phyloP scores from a whole-genome alignment of 345 rosid species.

The Lepidium aucheri region DNA sequence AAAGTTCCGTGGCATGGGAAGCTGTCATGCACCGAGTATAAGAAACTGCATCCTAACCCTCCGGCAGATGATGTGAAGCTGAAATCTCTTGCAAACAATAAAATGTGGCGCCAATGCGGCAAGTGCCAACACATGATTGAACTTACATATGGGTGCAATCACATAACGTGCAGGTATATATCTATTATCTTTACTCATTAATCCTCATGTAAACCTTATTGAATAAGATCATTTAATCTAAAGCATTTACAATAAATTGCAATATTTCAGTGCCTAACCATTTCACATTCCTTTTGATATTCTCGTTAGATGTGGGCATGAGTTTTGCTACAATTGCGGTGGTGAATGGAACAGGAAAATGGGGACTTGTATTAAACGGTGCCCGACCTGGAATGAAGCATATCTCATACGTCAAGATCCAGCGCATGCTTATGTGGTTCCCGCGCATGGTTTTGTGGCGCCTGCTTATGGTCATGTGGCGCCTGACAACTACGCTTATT shows the following conservation, averaged over 20 bases:
- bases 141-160: constrained; percentile 48
- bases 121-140: constrained; percentile 50
- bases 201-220: background rate
- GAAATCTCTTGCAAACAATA: constrained; percentile 36
- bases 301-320: constrained; percentile 37
- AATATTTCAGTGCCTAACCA: background rate
- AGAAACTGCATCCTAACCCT: constrained; percentile 30
- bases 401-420: constrained; percentile 11
- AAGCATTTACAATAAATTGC: background rate
- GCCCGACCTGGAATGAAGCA: constrained; percentile 39
- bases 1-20: constrained; percentile 69
- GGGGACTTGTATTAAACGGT: constrained; percentile 24
- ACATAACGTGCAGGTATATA: constrained; percentile 55
- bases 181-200: background rate
- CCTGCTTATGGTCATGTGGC: background rate
- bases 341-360: constrained; percentile 33
- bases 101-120: constrained; percentile 46
- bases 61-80: constrained; percentile 42
- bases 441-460: background rate
- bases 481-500: background rate
- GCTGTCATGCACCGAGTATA: constrained; percentile 43
- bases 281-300: background rate
- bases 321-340: constrained; percentile 59
- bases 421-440: background rate
- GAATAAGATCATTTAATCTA: background rate